Evolutionary conservation across 768 basidiomycete species (phyloP).

Genomic region (Tricholoma hemisulphureum): DNA sequence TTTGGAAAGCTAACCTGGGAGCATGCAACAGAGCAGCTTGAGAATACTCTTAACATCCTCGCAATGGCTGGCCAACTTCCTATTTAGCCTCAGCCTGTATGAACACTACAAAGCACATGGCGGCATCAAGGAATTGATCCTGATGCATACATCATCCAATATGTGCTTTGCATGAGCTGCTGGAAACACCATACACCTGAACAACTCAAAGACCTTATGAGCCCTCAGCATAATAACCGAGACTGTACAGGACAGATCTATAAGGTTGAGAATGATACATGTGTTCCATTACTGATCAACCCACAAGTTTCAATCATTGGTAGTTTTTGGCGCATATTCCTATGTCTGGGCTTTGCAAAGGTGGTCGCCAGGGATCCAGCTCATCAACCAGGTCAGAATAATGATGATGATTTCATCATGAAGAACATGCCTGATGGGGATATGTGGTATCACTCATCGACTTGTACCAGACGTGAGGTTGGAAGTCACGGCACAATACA

Average conservation of each 20-base stretch:
- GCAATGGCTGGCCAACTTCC: constrained; percentile 11
- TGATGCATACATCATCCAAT: constrained; percentile 3
- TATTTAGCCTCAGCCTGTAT: constrained; percentile 11
- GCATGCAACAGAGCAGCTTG: neutral
- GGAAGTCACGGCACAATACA: neutral
- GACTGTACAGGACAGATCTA: neutral
- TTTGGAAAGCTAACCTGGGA: constrained; percentile 2
- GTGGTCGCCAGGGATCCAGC: neutral
- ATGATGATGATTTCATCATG: neutral
- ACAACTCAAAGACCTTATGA: neutral
- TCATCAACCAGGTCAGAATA: neutral
- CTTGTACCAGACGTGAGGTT: neutral
- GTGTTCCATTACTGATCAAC: neutral
- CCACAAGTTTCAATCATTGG: constrained; percentile 6
- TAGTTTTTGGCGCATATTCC: constrained; percentile 5
- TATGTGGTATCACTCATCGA: neutral
- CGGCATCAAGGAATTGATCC: neutral
- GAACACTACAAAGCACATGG: constrained; percentile 14
- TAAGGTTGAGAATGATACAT: neutral
- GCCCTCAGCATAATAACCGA: neutral
- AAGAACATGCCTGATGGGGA: neutral
- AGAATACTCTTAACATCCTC: constrained; percentile 5
- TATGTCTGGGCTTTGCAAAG: neutral
- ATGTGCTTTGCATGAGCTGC: neutral
- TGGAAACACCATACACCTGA: constrained; percentile 3